Evolutionary conservation across 768 basidiomycete genomes (phyloP).

Genomic region (Phylloporus sp.): DNA sequence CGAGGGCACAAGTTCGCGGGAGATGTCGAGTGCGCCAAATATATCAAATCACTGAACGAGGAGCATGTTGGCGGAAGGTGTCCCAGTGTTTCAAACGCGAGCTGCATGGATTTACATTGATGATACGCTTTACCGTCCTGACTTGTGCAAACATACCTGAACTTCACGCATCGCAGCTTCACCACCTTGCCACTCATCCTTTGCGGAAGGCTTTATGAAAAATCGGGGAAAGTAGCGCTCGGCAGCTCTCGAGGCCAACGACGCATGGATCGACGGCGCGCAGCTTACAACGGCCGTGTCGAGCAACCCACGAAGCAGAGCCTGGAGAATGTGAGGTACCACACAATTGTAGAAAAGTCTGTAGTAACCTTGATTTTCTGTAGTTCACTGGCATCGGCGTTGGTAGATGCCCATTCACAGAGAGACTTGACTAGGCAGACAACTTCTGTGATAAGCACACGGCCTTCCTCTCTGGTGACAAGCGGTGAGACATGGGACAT

Average conservation of each 20-base stretch:
- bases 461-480: slow-evolving; percentile 15
- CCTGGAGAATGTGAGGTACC: slow-evolving; percentile 18
- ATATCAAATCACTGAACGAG: slow-evolving; percentile 28
- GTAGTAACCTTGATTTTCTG: slow-evolving; percentile 20
- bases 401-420: slow-evolving; percentile 12
- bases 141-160: slow-evolving; percentile 35
- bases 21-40: slow-evolving; percentile 20
- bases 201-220: slow-evolving; percentile 31
- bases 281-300: slow-evolving; percentile 35
- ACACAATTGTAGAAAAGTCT: background rate
- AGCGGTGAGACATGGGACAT: slow-evolving; percentile 15
- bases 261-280: slow-evolving; percentile 38
- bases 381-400: background rate
- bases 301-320: slow-evolving; percentile 28
- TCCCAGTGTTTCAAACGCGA: slow-evolving; percentile 35
- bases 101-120: slow-evolving; percentile 11
- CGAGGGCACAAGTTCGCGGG: slow-evolving; percentile 12
- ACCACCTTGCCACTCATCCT: slow-evolving; percentile 39
- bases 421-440: slow-evolving; percentile 15
- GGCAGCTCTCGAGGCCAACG: slow-evolving; percentile 46
- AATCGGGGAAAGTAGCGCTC: slow-evolving; percentile 44
- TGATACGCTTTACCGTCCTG: background rate
- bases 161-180: slow-evolving; percentile 34
- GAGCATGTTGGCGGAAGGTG: slow-evolving; percentile 7
- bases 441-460: slow-evolving; percentile 16